A percentile compares a stretch with the other conserved stretches of the same genome.
Evolutionary conservation across 306 rosid species (phyloP).

Genomic region (Urtica urens): DNA sequence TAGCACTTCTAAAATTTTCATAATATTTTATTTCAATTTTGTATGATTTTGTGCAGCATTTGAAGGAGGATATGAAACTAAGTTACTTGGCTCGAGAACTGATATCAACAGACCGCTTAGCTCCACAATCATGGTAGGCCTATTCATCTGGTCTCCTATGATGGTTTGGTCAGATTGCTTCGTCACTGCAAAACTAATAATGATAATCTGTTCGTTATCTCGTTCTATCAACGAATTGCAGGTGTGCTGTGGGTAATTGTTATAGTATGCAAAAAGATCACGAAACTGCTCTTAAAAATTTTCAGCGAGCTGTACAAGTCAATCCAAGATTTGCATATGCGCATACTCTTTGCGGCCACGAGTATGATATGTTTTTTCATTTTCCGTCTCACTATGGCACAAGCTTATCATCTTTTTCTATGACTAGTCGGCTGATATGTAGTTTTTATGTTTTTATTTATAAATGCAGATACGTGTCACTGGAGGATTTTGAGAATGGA

Average conservation of each 20-base stretch:
- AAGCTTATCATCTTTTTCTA: background rate
- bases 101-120: conserved; percentile 78
- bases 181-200: background rate
- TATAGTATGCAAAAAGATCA: conserved; percentile 58
- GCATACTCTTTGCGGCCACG: conserved; percentile 98
- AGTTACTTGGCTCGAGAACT: conserved; percentile 94
- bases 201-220: background rate
- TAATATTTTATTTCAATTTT: conserved; percentile 3
- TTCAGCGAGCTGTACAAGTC: conserved; percentile 91
- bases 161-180: background rate
- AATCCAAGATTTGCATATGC: conserved; percentile 93
- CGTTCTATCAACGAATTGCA: conserved; percentile 17
- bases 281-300: conserved; percentile 61
- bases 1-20: background rate
- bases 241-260: conserved; percentile 69
- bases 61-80: conserved; percentile 95
- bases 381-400: background rate
- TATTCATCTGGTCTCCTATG: background rate
- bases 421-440: background rate
- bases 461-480: conserved; percentile 60
- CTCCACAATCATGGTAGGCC: conserved; percentile 95
- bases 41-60: conserved; percentile 92
- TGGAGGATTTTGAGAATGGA: conserved; percentile 96
- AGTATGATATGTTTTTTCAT: conserved; percentile 39
- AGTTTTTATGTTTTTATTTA: conserved; percentile 16